Conservation (phyloP, 2,329 filamentous ascomycete genomes). For the Ophiostoma ulmi region DNA sequence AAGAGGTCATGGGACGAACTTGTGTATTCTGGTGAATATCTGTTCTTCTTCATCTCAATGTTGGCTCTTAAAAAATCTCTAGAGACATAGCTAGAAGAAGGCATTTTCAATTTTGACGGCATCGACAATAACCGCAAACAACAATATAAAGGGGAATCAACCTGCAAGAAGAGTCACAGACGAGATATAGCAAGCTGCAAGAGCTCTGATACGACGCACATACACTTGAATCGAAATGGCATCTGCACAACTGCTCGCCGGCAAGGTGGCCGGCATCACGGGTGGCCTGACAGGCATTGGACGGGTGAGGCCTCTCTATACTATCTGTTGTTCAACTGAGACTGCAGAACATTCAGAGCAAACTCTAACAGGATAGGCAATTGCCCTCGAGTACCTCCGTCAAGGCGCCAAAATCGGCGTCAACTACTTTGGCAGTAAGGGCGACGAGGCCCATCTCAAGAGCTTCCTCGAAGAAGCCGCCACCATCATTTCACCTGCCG, state of each 20-base stretch:
- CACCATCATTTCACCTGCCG: constrained; percentile 12
- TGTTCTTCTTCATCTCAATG: not conserved
- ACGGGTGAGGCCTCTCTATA: constrained; percentile 15
- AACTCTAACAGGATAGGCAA: constrained; percentile 17
- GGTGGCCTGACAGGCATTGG: constrained; percentile 26
- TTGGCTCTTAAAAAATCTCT: not conserved
- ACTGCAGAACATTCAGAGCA: not conserved
- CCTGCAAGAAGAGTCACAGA: not conserved
- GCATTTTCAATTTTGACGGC: not conserved
- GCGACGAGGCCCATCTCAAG: constrained; percentile 22
- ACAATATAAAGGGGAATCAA: not conserved
- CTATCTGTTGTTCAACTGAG: not conserved
- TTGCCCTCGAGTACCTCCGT: constrained; percentile 25
- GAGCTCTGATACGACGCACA: too few species aligned
- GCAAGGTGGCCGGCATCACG: constrained; percentile 26
- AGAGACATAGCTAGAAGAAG: not conserved
- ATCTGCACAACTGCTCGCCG: constrained; percentile 24
- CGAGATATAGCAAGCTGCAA: not conserved
- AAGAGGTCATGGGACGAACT: not conserved
- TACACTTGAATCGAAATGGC: constrained; percentile 13
- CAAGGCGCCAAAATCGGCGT: constrained; percentile 26
- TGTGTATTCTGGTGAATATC: not conserved
- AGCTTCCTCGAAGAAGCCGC: constrained; percentile 20
- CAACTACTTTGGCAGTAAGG: constrained; percentile 24
- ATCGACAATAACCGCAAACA: not conserved